phyloP scores from a whole-genome alignment of 352 stramenopile genomes.

The Phytopythium ostracodes region DNA sequence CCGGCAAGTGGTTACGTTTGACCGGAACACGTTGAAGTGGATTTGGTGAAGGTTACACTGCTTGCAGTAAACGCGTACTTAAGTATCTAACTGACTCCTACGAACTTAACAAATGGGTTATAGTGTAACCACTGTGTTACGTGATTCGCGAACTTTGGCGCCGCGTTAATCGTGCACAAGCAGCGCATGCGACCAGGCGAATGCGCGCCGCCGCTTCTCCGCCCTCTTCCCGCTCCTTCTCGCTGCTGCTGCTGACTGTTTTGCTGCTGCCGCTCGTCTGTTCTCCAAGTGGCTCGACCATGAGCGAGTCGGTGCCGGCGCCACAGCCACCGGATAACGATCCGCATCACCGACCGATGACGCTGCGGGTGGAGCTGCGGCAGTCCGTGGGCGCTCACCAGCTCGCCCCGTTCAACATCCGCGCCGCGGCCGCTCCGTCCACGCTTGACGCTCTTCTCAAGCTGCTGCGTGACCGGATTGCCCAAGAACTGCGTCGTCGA shows the following conservation, averaged over 20 bases:
- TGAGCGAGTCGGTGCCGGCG: background rate
- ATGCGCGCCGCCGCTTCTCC: background rate
- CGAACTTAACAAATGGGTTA: too few relatives aligned
- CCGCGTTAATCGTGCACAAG: too few relatives aligned
- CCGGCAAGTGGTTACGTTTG: too few relatives aligned
- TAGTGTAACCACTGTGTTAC: too few relatives aligned
- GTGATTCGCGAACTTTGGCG: too few relatives aligned
- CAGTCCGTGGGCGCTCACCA: slow-evolving; percentile 17
- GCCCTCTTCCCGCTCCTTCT: background rate
- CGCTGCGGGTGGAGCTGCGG: slow-evolving; percentile 34
- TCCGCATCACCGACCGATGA: slow-evolving; percentile 4
- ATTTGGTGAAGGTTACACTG: too few relatives aligned
- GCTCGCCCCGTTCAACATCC: slow-evolving; percentile 22
- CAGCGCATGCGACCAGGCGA: background rate
- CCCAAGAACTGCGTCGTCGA: slow-evolving; percentile 9
- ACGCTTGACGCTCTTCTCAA: slow-evolving; percentile 19
- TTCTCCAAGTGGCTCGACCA: background rate
- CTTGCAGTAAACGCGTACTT: too few relatives aligned
- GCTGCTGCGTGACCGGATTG: slow-evolving; percentile 18
- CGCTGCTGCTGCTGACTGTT: background rate
- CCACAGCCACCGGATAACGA: background rate
- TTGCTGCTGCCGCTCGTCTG: background rate
- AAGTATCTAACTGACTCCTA: too few relatives aligned
- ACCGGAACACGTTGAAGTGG: background rate
- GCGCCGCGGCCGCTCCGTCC: slow-evolving; percentile 12